A percentile compares a stretch with the other conserved stretches of the same genome.
Evolutionary conservation across 495 filamentous ascomycete species (phyloP).

Genomic region (Tirmania nivea): DNA sequence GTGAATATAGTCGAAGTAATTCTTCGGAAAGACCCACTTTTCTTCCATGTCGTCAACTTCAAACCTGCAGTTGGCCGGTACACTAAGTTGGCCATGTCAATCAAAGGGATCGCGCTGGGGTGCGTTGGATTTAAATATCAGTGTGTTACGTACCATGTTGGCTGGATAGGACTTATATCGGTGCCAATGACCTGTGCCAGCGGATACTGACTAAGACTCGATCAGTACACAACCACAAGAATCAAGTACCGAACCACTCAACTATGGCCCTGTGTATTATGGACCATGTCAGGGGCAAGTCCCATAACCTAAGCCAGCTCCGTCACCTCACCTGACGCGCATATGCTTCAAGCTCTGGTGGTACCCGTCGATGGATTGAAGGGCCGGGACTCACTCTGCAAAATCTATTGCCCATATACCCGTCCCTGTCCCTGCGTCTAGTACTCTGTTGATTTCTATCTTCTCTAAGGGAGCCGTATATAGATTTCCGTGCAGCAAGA

Average conservation of each 20-base stretch:
- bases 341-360: not conserved
- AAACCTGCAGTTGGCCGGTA: constrained; percentile 20
- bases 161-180: constrained; percentile 43
- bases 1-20: constrained; percentile 42
- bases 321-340: not conserved
- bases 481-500: constrained; percentile 8
- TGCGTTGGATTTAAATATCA: not conserved
- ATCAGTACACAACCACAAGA: not conserved
- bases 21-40: constrained; percentile 30
- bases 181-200: constrained; percentile 35
- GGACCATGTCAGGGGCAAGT: too few species aligned
- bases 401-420: constrained; percentile 19
- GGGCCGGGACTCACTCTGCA: constrained; percentile 8
- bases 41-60: constrained; percentile 32
- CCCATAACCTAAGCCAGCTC: not conserved
- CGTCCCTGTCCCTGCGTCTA: constrained; percentile 21
- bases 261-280: too few species aligned
- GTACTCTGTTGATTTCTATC: not conserved
- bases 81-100: constrained; percentile 23
- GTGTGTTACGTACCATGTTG: constrained; percentile 21
- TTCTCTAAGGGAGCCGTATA: constrained; percentile 9
- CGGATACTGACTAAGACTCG: constrained; percentile 25
- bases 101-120: constrained; percentile 22
- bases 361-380: not conserved
- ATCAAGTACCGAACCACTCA: not conserved